Conservation (phyloP, 371 early-diverging fungal species). For the Mortierella sp. region DNA sequence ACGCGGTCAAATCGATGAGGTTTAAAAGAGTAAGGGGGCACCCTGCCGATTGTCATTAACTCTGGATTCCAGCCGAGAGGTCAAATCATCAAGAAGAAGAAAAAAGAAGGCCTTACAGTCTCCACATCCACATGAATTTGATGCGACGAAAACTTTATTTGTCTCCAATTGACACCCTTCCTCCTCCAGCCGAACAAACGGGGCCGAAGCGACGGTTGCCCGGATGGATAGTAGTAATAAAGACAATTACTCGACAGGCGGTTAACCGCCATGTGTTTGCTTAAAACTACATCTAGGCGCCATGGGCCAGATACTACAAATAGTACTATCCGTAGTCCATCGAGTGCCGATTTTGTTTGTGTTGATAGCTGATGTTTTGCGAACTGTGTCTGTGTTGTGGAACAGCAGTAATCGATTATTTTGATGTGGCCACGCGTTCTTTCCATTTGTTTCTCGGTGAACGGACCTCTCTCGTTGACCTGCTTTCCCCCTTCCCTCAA, state of each 20-base stretch:
- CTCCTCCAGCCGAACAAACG: neutral
- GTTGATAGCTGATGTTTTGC: too few species aligned
- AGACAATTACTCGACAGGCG: neutral
- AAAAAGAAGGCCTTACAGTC: neutral
- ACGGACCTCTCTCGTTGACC: neutral
- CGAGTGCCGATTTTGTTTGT: too few species aligned
- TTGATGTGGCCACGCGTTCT: neutral
- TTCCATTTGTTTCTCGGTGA: neutral
- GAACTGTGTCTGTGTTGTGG: too few species aligned
- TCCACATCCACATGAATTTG: neutral
- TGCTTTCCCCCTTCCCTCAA: neutral
- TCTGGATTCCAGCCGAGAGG: conserved; percentile 1
- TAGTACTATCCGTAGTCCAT: too few species aligned
- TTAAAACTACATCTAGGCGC: too few species aligned
- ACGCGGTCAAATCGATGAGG: neutral
- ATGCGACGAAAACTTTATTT: conserved; percentile 6
- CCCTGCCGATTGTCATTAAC: neutral
- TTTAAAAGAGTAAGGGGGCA: neutral
- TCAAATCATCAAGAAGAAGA: neutral
- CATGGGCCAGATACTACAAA: too few species aligned
- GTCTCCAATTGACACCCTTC: neutral
- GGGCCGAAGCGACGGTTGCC: conserved; percentile 3
- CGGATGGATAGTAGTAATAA: conserved; percentile 8
- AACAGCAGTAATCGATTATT: neutral
- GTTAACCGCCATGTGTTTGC: neutral